Percentiles rank a stretch among this genome's conserved stretches.
These are phyloP conservation scores for Dactylella cylindrospora DNA, from an alignment of 2,329 filamentous ascomycete species.

Conservation along the genomic window DNA sequence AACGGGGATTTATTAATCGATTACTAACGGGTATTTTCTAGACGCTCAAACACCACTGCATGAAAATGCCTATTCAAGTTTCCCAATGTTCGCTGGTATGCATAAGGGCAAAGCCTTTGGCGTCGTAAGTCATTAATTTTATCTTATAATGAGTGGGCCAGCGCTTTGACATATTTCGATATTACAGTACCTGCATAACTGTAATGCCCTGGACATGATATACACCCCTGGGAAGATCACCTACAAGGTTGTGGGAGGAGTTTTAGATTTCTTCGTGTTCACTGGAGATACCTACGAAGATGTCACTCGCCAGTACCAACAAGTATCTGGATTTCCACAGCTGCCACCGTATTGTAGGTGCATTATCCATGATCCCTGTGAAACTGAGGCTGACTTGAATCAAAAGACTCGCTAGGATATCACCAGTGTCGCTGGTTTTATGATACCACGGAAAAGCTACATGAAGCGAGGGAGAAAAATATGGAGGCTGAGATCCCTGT, in stretches of 20 bases:
- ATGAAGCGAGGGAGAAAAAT: conserved; percentile 16
- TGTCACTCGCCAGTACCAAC: conserved; percentile 27
- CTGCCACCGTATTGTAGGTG: conserved; percentile 36
- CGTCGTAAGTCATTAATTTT: conserved; percentile 14
- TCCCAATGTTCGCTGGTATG: conserved; percentile 33
- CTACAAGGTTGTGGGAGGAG: conserved; percentile 34
- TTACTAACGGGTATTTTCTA: not conserved
- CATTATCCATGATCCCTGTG: not conserved
- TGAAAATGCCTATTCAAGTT: conserved; percentile 39
- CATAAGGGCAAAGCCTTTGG: conserved; percentile 30
- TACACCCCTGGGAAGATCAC: conserved; percentile 24
- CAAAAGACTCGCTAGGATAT: conserved; percentile 62
- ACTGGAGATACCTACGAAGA: conserved; percentile 27
- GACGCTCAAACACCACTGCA: conserved; percentile 38
- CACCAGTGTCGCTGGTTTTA: conserved; percentile 83
- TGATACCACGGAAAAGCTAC: conserved; percentile 12
- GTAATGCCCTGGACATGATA: conserved; percentile 39
- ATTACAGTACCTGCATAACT: conserved; percentile 36
- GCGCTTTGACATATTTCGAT: not conserved
- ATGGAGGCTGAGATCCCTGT: conserved; percentile 23
- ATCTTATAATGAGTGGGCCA: not conserved
- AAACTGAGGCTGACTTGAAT: not conserved
- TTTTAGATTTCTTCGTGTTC: conserved; percentile 40
- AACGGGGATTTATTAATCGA: not conserved
- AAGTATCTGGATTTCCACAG: conserved; percentile 25